Evolutionary conservation across 768 basidiomycete species (phyloP).

Genomic region (Strobilomyces dryophilus): DNA sequence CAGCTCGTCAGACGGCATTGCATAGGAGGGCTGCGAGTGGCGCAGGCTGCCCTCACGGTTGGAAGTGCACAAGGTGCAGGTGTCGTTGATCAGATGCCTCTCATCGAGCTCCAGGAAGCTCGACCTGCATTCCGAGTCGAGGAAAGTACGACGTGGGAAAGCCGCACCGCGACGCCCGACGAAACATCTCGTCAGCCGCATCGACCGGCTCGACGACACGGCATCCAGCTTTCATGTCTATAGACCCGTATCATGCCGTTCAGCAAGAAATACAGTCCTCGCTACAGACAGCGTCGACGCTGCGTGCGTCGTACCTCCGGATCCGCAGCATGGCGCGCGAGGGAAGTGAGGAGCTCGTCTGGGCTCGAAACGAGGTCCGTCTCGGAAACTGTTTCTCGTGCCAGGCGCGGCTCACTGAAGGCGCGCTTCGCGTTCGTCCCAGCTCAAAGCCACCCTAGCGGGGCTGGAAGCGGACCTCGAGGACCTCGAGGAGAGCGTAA

Average conservation of each 20-base stretch:
- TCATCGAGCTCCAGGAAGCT: too few relatives aligned
- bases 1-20: too few relatives aligned
- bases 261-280: conserved; percentile 78
- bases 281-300: conserved; percentile 63
- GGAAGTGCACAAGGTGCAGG: too few relatives aligned
- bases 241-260: conserved; percentile 86
- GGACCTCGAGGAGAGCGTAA: conserved; percentile 92
- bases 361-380: conserved; percentile 73
- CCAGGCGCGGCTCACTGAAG: not conserved
- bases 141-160: too few relatives aligned
- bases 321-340: conserved; percentile 71
- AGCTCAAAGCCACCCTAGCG: conserved; percentile 76
- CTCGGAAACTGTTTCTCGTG: not conserved
- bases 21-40: too few relatives aligned
- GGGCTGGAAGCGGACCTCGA: conserved; percentile 84
- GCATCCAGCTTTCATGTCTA: conserved; percentile 43
- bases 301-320: conserved; percentile 72
- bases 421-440: not conserved
- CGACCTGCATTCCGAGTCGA: too few relatives aligned
- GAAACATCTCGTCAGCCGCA: not conserved
- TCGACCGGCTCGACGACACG: not conserved
- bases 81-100: too few relatives aligned
- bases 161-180: too few relatives aligned
- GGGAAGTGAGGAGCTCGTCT: conserved; percentile 76
- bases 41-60: too few relatives aligned